phyloP scores from a whole-genome alignment of 139 green algal genomes.

The Penium margaritaceum region DNA sequence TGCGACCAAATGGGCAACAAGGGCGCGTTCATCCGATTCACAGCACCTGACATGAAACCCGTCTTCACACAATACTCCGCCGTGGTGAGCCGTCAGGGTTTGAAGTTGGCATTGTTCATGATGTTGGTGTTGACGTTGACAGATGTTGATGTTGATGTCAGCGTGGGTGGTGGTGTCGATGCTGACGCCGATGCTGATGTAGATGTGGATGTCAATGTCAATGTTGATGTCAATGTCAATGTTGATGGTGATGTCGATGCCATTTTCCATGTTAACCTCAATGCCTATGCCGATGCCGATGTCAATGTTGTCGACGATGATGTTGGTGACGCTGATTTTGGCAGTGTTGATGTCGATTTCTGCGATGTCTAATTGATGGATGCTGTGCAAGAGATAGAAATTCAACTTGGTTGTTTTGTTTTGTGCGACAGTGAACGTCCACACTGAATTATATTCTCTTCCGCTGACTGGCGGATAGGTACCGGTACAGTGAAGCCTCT shows the following conservation, averaged over 20 bases:
- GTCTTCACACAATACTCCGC: slow-evolving; percentile 84
- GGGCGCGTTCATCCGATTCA: slow-evolving; percentile 89
- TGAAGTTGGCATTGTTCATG: neutral
- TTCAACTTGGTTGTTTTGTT: too few relatives aligned
- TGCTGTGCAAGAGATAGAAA: too few relatives aligned
- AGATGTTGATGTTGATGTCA: neutral
- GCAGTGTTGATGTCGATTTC: too few relatives aligned
- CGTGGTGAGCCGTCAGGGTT: slow-evolving; percentile 39
- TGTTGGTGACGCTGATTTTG: too few relatives aligned
- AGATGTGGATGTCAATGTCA: neutral
- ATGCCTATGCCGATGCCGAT: too few relatives aligned
- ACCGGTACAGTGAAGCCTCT: too few relatives aligned
- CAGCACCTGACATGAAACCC: slow-evolving; percentile 78
- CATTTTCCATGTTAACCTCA: neutral
- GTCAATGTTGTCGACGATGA: too few relatives aligned
- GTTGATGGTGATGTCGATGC: neutral
- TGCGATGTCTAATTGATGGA: too few relatives aligned
- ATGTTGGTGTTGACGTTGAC: neutral
- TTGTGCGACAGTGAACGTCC: too few relatives aligned
- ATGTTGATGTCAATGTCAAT: neutral
- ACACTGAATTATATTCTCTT: too few relatives aligned
- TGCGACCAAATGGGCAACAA: slow-evolving; percentile 80
- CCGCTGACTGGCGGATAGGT: too few relatives aligned
- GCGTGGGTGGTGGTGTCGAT: neutral
- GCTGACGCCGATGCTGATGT: neutral